These are phyloP conservation scores for Thymus mandschuricus DNA, from an alignment of 257 asterid genomes.

Conservation along the genomic window DNA sequence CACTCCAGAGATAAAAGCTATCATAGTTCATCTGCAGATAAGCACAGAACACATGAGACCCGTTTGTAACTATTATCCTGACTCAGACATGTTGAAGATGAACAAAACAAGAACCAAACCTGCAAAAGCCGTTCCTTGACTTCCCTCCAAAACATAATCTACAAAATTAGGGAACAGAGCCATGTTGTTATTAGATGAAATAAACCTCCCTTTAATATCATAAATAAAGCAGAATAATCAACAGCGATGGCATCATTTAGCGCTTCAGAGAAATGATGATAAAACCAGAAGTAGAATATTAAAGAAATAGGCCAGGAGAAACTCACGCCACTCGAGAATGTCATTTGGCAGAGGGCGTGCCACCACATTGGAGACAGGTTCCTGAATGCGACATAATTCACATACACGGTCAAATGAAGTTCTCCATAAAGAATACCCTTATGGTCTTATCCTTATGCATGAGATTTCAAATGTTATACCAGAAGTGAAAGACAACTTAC, in stretches of 20 bases:
- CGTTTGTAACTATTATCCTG: constrained; percentile 20
- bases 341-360: constrained; percentile 94
- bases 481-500: constrained; percentile 48
- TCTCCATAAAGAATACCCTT: constrained; percentile 3
- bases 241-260: constrained; percentile 4
- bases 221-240: constrained; percentile 3
- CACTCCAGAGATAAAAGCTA: constrained; percentile 14
- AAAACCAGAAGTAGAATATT: not conserved
- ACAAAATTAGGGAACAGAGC: constrained; percentile 27
- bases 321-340: constrained; percentile 99
- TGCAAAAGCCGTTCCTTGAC: constrained; percentile 98
- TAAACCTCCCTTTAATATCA: constrained; percentile 11
- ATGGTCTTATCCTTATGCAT: constrained; percentile 7
- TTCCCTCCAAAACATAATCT: constrained; percentile 99
- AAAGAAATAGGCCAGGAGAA: constrained; percentile 26
- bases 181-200: constrained; percentile 36
- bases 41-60: constrained; percentile 9
- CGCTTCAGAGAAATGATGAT: not conserved
- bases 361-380: constrained; percentile 95
- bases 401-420: constrained; percentile 13
- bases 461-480: constrained; percentile 21
- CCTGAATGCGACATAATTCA: constrained; percentile 45
- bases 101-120: constrained; percentile 53
- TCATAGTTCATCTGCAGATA: constrained; percentile 25
- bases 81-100: constrained; percentile 20